Conservation (phyloP, 345 rosid genomes). For the Eutrema yunnanense region DNA sequence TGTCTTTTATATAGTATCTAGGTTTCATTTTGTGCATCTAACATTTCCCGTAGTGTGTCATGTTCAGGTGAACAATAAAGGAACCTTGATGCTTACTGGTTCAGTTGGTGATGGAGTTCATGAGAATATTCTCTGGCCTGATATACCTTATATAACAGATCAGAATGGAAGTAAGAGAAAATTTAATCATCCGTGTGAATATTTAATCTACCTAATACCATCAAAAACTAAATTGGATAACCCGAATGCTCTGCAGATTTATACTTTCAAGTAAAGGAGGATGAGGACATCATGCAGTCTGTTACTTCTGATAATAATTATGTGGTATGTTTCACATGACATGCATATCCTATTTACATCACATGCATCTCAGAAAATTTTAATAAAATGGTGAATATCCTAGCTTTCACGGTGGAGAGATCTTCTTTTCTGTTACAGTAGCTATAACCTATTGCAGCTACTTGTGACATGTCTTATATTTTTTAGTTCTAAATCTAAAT, state of each 20-base stretch:
- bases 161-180: slow-evolving; percentile 68
- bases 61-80: slow-evolving; percentile 80
- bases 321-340: slow-evolving; percentile 57
- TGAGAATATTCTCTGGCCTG: slow-evolving; percentile 81
- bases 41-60: slow-evolving; percentile 52
- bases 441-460: not conserved
- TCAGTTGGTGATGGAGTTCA: slow-evolving; percentile 54
- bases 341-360: not conserved
- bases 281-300: slow-evolving; percentile 68
- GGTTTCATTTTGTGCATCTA: slow-evolving; percentile 29
- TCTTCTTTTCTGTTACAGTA: not conserved
- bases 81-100: slow-evolving; percentile 66
- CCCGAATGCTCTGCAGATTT: slow-evolving; percentile 48
- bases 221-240: not conserved
- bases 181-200: not conserved
- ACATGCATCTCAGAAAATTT: not conserved
- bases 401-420: not conserved
- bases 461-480: not conserved
- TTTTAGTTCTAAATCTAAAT: not conserved
- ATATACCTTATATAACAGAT: slow-evolving; percentile 75
- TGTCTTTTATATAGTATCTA: not conserved
- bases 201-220: not conserved
- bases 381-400: not conserved
- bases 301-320: slow-evolving; percentile 57
- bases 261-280: slow-evolving; percentile 78